A percentile compares a stretch with the other conserved stretches of the same genome.
phyloP scores from a whole-genome alignment of 371 early-diverging fungal genomes.

The Actinomortierella wolfii region DNA sequence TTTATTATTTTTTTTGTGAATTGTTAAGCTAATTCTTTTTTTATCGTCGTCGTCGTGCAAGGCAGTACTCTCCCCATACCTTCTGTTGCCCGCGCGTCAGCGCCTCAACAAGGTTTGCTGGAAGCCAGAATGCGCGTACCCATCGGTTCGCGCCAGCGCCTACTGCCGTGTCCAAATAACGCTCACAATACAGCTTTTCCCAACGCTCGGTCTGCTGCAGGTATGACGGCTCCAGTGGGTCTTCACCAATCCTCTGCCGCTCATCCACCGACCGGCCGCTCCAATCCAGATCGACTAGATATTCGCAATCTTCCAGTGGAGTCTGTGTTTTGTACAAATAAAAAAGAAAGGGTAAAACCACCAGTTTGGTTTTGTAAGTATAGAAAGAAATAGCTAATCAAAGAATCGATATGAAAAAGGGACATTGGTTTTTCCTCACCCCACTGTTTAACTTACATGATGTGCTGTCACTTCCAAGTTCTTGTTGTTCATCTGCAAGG shows the following conservation, averaged over 20 bases:
- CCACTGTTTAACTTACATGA: conserved; percentile 36
- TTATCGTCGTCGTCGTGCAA: conserved; percentile 22
- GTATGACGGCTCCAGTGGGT: conserved; percentile 27
- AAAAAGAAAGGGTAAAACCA: neutral
- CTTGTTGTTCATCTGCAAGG: conserved; percentile 36
- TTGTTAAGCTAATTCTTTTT: no score
- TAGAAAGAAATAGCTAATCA: neutral
- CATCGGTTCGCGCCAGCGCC: conserved; percentile 38
- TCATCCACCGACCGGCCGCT: conserved; percentile 21
- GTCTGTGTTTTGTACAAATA: conserved; percentile 9
- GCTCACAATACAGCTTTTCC: conserved; percentile 39
- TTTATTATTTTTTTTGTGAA: no score
- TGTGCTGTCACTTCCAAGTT: conserved; percentile 39
- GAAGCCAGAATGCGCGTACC: conserved; percentile 44
- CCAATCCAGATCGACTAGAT: conserved; percentile 38
- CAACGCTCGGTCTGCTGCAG: conserved; percentile 36
- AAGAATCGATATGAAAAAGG: neutral
- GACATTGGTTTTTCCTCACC: no score
- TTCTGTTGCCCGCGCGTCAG: conserved; percentile 38
- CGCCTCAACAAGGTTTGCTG: conserved; percentile 24
- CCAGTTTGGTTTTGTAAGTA: neutral
- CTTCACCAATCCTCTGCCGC: neutral
- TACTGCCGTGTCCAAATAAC: conserved; percentile 28
- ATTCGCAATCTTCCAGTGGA: conserved; percentile 37
- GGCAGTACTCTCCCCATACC: conserved; percentile 43